These are phyloP conservation scores for Fagus crenata DNA, from an alignment of 306 rosid genomes.

Conservation along the genomic window DNA sequence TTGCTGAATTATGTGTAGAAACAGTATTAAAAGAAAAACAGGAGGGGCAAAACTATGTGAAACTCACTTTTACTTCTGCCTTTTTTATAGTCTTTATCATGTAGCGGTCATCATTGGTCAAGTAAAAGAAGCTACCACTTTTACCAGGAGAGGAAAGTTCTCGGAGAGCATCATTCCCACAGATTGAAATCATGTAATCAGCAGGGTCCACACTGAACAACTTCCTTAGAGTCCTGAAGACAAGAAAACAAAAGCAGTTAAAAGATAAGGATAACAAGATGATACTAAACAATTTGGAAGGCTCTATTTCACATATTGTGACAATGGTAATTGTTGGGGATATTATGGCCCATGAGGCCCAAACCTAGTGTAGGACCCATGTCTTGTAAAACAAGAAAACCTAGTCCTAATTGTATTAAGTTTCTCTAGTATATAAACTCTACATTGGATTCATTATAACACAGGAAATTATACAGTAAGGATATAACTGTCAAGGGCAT, in stretches of 20 bases:
- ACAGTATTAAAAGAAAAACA: constrained; percentile 1
- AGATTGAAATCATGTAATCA: constrained; percentile 91
- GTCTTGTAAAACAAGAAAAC: no score
- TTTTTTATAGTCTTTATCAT: constrained; percentile 94
- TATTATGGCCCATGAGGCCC: no score
- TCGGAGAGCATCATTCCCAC: constrained; percentile 89
- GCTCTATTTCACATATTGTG: not conserved
- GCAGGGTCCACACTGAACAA: constrained; percentile 93
- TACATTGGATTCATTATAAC: no score
- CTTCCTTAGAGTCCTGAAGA: constrained; percentile 76
- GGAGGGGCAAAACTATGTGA: not conserved
- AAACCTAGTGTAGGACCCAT: no score
- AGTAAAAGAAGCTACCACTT: constrained; percentile 95
- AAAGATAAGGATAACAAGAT: not conserved
- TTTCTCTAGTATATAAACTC: no score
- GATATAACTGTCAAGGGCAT: no score
- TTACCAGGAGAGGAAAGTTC: constrained; percentile 95
- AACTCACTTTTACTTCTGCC: constrained; percentile 88
- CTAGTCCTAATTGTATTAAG: no score
- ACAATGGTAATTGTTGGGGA: no score
- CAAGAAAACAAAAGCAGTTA: constrained; percentile 14
- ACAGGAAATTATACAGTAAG: no score
- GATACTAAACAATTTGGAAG: not conserved
- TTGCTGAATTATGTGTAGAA: not conserved
- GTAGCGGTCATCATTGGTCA: constrained; percentile 91